Evolutionary conservation across 2,329 filamentous ascomycete species (phyloP), one percentile per base, ranked within the genome.

Genomic region (Botryosphaeria dothidea): DNA sequence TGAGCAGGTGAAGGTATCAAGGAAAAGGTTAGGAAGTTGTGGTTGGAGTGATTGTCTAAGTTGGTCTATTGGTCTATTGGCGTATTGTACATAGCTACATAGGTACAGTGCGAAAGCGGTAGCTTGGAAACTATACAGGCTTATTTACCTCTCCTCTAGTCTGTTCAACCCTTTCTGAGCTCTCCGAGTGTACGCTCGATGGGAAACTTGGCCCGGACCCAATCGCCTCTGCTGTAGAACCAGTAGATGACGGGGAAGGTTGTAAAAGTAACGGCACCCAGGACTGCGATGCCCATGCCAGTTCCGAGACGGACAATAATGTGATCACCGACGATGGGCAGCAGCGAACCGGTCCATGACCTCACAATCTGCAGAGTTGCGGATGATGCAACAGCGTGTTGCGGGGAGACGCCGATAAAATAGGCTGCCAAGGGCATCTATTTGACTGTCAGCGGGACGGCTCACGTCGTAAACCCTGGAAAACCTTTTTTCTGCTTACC

Each of bases 1-100:
- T 85, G 51, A 78, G 74, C 5, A 74, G 80, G 19, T 85, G 84
- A 83, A 77, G 72, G 64, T 85, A 85, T 67, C 71, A 64, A 71
- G 77, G 62, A 79, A 13, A 29, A 9, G 54, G 54, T 6, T 23
- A 58, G 11, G 17, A 46, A 9, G n/a, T 46, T 31, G 15, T 5
- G 2, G 17, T 23, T 11, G 25, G 38, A 13, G 4, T 3, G 11
- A 34, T 38, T 17, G 51, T 56, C 38, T 56, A 19, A 41, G 13
- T 13, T 8, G 2, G 8, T 29, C n/a, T n/a, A n/a, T n/a, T n/a
- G n/a, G n/a, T n/a, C n/a, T n/a, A n/a, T n/a, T n/a, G n/a, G n/a
- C n/a, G n/a, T n/a, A n/a, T n/a, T n/a, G n/a, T n/a, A n/a, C n/a
- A n/a, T n/a, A n/a, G n/a, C n/a, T n/a, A n/a, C n/a, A n/a, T n/a